Conservation (phyloP, 257 asterid genomes). For the Anisodus tanguticus region DNA sequence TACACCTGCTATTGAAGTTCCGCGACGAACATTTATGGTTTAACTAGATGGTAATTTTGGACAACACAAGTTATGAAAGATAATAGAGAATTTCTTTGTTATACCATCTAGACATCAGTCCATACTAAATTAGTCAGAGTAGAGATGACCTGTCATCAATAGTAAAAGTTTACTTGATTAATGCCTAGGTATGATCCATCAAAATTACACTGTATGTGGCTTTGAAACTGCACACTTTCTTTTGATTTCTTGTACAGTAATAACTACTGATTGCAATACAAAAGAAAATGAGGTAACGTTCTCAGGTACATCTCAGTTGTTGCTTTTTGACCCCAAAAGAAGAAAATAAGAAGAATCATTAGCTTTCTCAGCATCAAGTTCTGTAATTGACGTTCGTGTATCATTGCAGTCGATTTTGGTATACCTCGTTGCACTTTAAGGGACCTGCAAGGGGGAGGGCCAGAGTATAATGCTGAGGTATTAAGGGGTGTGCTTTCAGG, state of each 20-base stretch:
- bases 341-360: background rate
- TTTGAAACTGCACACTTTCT: background rate
- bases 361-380: constrained; percentile 12
- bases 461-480: constrained; percentile 60
- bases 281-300: constrained; percentile 1
- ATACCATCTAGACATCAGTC: background rate
- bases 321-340: background rate
- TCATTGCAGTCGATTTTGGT: constrained; percentile 62
- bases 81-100: background rate
- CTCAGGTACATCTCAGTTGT: background rate
- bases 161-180: background rate
- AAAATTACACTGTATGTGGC: background rate
- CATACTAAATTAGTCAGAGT: background rate
- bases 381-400: background rate
- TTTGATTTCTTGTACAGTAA: background rate
- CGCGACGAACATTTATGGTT: background rate
- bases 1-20: background rate
- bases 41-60: constrained; percentile 1
- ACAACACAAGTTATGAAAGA: background rate
- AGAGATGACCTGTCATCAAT: background rate
- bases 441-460: constrained; percentile 66
- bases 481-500: constrained; percentile 62
- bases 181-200: background rate
- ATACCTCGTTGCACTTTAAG: constrained; percentile 76
- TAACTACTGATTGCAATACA: background rate